Base-by-base conservation (phyloP, 169 alveolate genomes). In the Eimeria praecox region DNA sequence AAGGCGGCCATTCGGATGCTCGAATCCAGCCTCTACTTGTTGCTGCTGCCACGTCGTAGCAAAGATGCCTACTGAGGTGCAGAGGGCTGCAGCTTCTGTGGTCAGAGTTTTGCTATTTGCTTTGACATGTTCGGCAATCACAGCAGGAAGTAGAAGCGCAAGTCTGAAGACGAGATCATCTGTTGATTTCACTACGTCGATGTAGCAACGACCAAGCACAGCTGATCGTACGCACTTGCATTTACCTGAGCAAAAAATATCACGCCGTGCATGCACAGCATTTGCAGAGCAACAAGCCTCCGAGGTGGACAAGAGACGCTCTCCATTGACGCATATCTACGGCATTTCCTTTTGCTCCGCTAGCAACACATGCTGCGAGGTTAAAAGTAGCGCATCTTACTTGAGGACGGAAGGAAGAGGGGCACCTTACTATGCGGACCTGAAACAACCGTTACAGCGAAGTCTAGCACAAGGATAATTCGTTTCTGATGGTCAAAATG, bases 11-110 rank as follows among this genome's bases (percentile, higher is more conserved):
- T 87, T 87, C 30, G 94, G 69, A 40, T 83, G 82, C 89, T 82
- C 96, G 83, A 82, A 69, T 20, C 96, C 96, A 16, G 94, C 90
- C 38, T 89, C 96, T n/a, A 94, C 94, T 27, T 66, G 94, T 27
- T 94, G 96, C 88, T 94, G 96, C 66, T 94, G 96, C 96, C 96
- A 94, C 16, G 94, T 78, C 35, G 89, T 38, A 46, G n/a, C 94
- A 59, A 94, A 94, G 69, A 94, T 27, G 38, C 96, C 96, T 40
- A 64, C 89, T 4, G 96, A 46, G 38, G 96, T 44, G 80, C 96
- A 94, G 89, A 94, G 82, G 66, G 94, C 96, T 33, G 96, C 96
- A 12, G 91, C 83, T n/a, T 83, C 82, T 27, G 94, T 54, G 20
- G 33, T 42, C 82, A 94, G 59, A 62, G 87, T 86, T 42, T 64